Evolutionary conservation across 1,139 yeast species (phyloP), one percentile per base, ranked within the genome.

Genomic region (Sugiyamaella pinicola): DNA sequence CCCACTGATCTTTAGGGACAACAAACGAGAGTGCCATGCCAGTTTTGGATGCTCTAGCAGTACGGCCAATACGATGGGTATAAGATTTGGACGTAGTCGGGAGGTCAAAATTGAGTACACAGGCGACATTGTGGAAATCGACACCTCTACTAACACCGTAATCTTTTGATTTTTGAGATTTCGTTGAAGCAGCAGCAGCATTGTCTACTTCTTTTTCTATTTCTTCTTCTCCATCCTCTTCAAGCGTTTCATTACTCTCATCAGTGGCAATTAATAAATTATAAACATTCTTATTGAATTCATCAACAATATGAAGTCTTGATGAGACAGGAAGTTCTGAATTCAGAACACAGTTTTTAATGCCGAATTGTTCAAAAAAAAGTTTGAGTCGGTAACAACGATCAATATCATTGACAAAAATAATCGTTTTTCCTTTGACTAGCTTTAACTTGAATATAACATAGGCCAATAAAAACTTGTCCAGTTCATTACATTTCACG

Each of bases 91-190:
- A 85, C 4, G 96, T 84, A 2, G 89, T 80, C 41, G 99, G 99
- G 61, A 95, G 76, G 69, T 95, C 99, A 68, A 95, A 95, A 71
- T 95, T 95, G 59, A 95, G 76, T 3, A 95, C 99, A 74, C 98
- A 93, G 15, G 98, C 95, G 58, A 95, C 98, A 64, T 93, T 91
- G 64, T 82, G 85, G 76, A 95, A 95, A 72, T 95, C 99, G 37
- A 95, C 95, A 64, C 99, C 99, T 70, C 99, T 82, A 29, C 96
- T 87, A 40, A 91, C 97, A 59, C 98, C 96, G 67, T 87, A 93
- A 64, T 93, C 98, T 69, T 74, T 54, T 69, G 73, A 55, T 41
- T 49, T 49, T 51, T 28, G 46, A 7, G 46, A 46, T 33, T 34
- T 35, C 31, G 31, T 17, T 52, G 54, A 41, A 55, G 52, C 24